These are phyloP conservation scores for Suhomyces sp. DNA, from an alignment of 805 yeast genomes.

Conservation along the genomic window DNA sequence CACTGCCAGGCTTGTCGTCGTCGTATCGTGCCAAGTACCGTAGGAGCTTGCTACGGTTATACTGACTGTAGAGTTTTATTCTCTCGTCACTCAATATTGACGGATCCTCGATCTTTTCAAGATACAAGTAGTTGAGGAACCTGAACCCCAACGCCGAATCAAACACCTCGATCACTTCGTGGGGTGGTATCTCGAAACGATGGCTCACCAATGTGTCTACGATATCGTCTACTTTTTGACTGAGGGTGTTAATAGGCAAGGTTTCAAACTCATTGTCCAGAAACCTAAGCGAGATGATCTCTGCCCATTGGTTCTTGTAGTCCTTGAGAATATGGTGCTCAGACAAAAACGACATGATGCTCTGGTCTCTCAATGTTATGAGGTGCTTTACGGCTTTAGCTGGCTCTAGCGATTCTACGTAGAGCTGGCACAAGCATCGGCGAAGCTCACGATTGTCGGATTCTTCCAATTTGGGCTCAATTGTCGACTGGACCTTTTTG, in stretches of 20 bases:
- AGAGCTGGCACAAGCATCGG: constrained; percentile 48
- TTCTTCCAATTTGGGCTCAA: constrained; percentile 47
- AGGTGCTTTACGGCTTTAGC: constrained; percentile 63
- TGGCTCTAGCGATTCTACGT: constrained; percentile 56
- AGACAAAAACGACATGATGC: constrained; percentile 56
- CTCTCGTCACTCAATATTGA: constrained; percentile 63
- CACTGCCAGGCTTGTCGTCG: constrained; percentile 12
- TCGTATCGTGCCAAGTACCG: constrained; percentile 54
- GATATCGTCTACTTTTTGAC: constrained; percentile 39
- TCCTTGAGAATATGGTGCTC: constrained; percentile 59
- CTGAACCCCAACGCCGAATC: constrained; percentile 28
- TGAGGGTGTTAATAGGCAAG: constrained; percentile 41
- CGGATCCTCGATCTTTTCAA: constrained; percentile 63
- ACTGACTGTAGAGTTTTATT: constrained; percentile 62
- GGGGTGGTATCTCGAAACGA: constrained; percentile 63
- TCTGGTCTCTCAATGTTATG: constrained; percentile 50
- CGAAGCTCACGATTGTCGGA: constrained; percentile 28
- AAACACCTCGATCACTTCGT: constrained; percentile 47
- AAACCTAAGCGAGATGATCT: constrained; percentile 45
- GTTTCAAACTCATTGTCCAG: constrained; percentile 33
- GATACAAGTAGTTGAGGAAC: constrained; percentile 58
- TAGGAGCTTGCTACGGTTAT: constrained; percentile 52
- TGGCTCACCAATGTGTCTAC: constrained; percentile 57
- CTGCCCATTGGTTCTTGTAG: constrained; percentile 49
- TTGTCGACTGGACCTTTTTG: constrained; percentile 36